Evolutionary conservation across 2,329 filamentous ascomycete species (phyloP).

Genomic region (Penicillium brevicompactum): DNA sequence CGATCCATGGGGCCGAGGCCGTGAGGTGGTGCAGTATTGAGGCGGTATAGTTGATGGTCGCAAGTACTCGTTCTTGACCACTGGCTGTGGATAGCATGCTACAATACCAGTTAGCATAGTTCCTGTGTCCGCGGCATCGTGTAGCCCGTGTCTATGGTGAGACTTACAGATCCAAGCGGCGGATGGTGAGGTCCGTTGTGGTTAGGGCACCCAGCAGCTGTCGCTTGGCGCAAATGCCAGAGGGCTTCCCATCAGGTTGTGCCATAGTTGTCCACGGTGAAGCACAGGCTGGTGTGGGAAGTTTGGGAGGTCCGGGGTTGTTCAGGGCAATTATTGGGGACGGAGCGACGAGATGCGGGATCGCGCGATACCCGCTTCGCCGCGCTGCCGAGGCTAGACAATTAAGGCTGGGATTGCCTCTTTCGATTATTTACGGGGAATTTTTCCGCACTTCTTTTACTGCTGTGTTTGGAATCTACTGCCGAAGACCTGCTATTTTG

Average conservation of each 20-base stretch:
- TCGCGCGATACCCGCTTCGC: neutral
- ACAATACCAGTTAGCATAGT: slow-evolving; percentile 9
- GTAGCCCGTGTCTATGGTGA: neutral
- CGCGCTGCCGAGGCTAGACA: neutral
- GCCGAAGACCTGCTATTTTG: neutral
- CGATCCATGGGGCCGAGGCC: slow-evolving; percentile 52
- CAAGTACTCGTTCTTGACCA: slow-evolving; percentile 70
- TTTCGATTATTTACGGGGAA: neutral
- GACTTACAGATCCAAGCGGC: slow-evolving; percentile 34
- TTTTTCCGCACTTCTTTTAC: neutral
- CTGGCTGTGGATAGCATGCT: slow-evolving; percentile 68
- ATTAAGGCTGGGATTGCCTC: neutral
- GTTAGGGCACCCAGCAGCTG: slow-evolving; percentile 30
- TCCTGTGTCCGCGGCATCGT: too few species aligned
- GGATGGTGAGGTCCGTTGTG: slow-evolving; percentile 32
- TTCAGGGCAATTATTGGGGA: neutral
- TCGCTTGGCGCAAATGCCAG: slow-evolving; percentile 21
- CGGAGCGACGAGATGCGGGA: neutral
- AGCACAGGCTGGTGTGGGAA: too few species aligned
- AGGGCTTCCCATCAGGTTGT: slow-evolving; percentile 20
- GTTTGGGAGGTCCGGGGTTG: too few species aligned
- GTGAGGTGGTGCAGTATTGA: slow-evolving; percentile 64
- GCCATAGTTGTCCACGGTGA: neutral
- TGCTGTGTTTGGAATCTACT: neutral
- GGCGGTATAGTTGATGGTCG: slow-evolving; percentile 68